Percentiles rank a stretch among this genome's conserved stretches.
Evolutionary conservation across 768 basidiomycete species (phyloP).

Genomic region (Chiua virens): DNA sequence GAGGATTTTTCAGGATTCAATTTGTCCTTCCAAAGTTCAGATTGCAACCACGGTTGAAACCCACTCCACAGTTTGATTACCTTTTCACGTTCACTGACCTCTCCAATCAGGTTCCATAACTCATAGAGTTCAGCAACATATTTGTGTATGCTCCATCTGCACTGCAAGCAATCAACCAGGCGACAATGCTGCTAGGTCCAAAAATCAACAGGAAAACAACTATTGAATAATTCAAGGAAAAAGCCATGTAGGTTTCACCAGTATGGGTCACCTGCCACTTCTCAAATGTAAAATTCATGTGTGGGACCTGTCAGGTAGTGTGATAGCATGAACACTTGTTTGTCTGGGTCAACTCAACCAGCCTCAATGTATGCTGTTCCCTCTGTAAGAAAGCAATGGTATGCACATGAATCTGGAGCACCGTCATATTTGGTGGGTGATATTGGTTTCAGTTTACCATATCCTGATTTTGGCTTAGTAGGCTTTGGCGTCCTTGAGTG

Average conservation of each 20-base stretch:
- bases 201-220: conserved; percentile 35
- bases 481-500: too few relatives aligned
- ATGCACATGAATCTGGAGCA: not conserved
- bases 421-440: conserved; percentile 18
- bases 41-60: conserved; percentile 25
- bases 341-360: conserved; percentile 8
- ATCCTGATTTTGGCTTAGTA: not conserved
- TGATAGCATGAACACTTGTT: conserved; percentile 21
- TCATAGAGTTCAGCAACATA: conserved; percentile 33
- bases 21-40: conserved; percentile 25
- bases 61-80: conserved; percentile 38
- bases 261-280: conserved; percentile 14
- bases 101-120: conserved; percentile 30
- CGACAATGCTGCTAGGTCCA: conserved; percentile 23
- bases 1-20: not conserved
- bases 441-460: conserved; percentile 12
- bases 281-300: conserved; percentile 25
- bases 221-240: conserved; percentile 32
- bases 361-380: conserved; percentile 18
- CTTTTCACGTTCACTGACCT: conserved; percentile 21
- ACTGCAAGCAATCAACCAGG: conserved; percentile 22
- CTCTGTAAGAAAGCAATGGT: conserved; percentile 14
- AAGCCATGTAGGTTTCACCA: conserved; percentile 26
- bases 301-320: conserved; percentile 33
- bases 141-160: conserved; percentile 19